Evolutionary conservation across 768 basidiomycete genomes (phyloP).

Genomic region (Leccinum obscurum): DNA sequence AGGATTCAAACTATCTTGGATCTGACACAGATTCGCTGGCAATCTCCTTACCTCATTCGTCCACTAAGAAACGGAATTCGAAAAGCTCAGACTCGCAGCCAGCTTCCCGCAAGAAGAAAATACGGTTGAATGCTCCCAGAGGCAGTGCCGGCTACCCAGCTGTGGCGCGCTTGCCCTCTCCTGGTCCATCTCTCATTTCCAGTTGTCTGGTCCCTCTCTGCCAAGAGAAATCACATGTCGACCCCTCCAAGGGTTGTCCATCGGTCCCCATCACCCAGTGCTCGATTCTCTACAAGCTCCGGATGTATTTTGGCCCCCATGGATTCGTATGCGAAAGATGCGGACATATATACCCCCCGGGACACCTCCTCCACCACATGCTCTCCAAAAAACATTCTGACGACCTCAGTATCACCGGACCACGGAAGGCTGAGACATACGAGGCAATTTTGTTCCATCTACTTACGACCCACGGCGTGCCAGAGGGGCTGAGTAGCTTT

Average conservation of each 20-base stretch:
- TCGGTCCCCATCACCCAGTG: not conserved
- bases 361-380: not conserved
- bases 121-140: conserved; percentile 1
- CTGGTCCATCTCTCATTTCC: not conserved
- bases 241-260: not conserved
- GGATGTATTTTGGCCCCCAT: not conserved
- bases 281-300: not conserved
- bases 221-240: not conserved
- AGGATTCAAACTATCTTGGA: too few species aligned
- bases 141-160: not conserved
- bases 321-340: not conserved
- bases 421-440: not conserved
- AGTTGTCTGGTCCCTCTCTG: not conserved
- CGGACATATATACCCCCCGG: not conserved
- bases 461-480: not conserved
- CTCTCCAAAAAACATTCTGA: not conserved
- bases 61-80: too few species aligned
- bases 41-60: too few species aligned
- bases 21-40: too few species aligned
- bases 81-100: too few species aligned
- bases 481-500: not conserved
- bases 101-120: too few species aligned
- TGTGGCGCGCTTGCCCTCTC: not conserved
- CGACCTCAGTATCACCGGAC: not conserved
- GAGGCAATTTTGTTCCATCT: not conserved